Conservation (phyloP, 1,139 yeast genomes). For the Saccharomyces hybrid region DNA sequence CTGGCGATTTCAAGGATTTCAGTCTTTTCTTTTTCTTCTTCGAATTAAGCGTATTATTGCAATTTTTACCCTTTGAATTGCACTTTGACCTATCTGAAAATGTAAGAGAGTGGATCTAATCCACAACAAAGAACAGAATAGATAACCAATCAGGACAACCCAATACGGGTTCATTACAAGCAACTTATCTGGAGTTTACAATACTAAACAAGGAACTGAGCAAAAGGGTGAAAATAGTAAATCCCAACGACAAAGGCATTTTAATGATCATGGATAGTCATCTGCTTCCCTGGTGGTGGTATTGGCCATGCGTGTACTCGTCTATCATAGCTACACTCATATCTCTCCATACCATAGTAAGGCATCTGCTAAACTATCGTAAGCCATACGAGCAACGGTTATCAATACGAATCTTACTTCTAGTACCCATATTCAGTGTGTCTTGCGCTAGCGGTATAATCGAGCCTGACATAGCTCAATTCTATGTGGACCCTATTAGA, state of each 20-base stretch:
- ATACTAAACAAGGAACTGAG: neutral
- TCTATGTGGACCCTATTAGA: conserved; percentile 61
- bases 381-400: conserved; percentile 85
- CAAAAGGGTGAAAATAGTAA: neutral
- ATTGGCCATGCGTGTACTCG: conserved; percentile 11
- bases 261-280: neutral
- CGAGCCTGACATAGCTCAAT: conserved; percentile 33
- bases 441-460: conserved; percentile 51
- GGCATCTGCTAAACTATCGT: conserved; percentile 64
- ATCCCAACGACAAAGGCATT: neutral
- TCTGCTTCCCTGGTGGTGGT: conserved; percentile 17
- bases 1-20: neutral
- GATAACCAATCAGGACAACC: neutral
- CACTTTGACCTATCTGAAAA: neutral
- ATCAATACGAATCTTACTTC: conserved; percentile 66
- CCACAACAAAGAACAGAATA: neutral
- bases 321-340: conserved; percentile 18
- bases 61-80: neutral
- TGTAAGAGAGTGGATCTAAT: neutral
- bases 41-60: neutral
- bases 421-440: conserved; percentile 47
- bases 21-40: neutral
- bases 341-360: conserved; percentile 40
- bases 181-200: neutral
- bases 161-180: neutral